Evolutionary conservation across 768 basidiomycete genomes (phyloP), one percentile per base, ranked within the genome.

Genomic region (Kwoniella dejecticola): DNA sequence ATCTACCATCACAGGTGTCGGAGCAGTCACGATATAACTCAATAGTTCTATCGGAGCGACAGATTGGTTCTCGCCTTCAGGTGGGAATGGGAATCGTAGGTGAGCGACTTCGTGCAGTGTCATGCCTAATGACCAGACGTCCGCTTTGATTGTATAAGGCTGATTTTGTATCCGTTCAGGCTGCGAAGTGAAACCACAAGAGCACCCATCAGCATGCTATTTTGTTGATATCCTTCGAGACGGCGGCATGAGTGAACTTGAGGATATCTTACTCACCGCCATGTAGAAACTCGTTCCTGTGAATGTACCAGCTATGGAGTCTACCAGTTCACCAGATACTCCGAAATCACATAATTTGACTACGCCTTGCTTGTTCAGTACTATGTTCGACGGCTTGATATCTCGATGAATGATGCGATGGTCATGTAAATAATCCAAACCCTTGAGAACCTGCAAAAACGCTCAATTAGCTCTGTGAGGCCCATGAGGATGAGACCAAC

Each of bases 11-110:
- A 60, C 60, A 8, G 75, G 76, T 17, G 72, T 74, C 62, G 64
- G 80, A 36, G 70, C 76, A 12, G 66, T 82, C 5, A 90, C 89
- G 71, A 96, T 93, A 74, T 91, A 86, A 80, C 91, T 88, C 81
- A 97, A 86, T 54, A 97, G 82, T 75, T 97, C 95, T 77, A 98
- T 95, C n/a, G 91, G 87, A 4, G 90, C 87, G 36, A 72, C 76
- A 27, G 96, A 83, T 74, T 96, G 91, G 36, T 84, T 86, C 58
- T 81, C 79, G 4, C 77, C 78, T 62, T 78, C 77, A 17, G 78
- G 77, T 21, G 78, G 78, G 66, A 80, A 80, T 1, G 79, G 79
- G 70, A 79, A 80, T 7, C 78, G 74, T 44, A 79, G 72, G 64
- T 78, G 75, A 10, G 79, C 79, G 30, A 78, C 68, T 56, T 80